A percentile compares a stretch with the other conserved stretches of the same genome.
Conservation (phyloP, 2,329 filamentous ascomycete genomes). For the Curvularia verruculosa region DNA sequence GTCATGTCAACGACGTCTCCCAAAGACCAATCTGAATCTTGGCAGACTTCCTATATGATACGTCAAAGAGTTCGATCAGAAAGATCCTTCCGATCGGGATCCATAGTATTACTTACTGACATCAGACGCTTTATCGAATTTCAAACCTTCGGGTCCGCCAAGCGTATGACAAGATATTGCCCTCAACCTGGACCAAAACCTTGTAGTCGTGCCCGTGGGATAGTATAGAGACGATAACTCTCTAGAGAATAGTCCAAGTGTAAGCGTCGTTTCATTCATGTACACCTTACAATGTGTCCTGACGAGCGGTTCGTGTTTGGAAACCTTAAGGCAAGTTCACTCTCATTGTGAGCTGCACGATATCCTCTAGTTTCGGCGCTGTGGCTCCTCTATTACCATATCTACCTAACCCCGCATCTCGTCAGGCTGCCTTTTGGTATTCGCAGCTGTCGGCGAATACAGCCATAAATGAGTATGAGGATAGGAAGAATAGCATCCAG, state of each 20-base stretch:
- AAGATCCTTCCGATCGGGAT: not conserved
- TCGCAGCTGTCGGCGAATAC: not conserved
- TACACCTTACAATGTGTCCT: too few relatives aligned
- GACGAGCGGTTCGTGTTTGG: not conserved
- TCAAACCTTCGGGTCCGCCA: not conserved
- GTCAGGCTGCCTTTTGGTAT: not conserved
- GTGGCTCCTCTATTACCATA: not conserved
- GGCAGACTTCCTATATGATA: not conserved
- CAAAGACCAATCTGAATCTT: not conserved
- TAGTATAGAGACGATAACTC: not conserved
- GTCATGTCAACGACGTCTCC: not conserved
- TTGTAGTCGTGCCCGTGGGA: not conserved
- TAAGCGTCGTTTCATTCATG: not conserved
- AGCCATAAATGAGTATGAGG: constrained; percentile 3
- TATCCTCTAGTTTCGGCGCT: not conserved
- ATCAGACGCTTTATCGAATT: not conserved
- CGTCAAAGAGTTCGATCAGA: not conserved
- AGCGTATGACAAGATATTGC: not conserved
- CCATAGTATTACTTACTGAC: not conserved
- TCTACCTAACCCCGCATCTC: not conserved
- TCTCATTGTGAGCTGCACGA: not conserved
- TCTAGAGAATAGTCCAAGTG: not conserved
- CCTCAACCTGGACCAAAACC: not conserved
- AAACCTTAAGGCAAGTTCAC: not conserved
- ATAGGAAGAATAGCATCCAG: not conserved